Conservation (phyloP, 495 filamentous ascomycete species). For the Neurospora sp. region DNA sequence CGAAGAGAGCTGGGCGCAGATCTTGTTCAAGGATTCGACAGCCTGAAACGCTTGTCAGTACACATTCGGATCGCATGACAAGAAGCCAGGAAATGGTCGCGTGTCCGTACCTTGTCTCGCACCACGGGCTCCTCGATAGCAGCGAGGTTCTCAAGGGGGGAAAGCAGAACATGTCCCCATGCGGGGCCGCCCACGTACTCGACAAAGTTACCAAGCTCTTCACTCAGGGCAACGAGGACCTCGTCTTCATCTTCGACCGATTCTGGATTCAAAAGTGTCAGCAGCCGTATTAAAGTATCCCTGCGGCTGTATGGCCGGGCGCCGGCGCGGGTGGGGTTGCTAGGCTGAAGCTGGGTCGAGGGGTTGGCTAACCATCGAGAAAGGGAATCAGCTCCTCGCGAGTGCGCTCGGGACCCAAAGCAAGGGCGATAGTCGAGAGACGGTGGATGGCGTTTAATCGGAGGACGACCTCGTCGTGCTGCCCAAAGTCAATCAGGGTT, state of each 20-base stretch:
- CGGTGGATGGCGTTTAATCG: conserved; percentile 97
- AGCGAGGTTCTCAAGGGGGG: conserved; percentile 92
- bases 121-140: conserved; percentile 97
- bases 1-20: conserved; percentile 80
- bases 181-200: conserved; percentile 95
- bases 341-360: neutral
- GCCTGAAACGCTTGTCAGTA: conserved; percentile 48
- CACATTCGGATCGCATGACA: neutral
- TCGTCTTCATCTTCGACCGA: conserved; percentile 99
- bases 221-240: conserved; percentile 90
- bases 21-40: conserved; percentile 98
- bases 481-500: conserved; percentile 16
- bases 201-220: conserved; percentile 90
- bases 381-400: conserved; percentile 98
- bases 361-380: conserved; percentile 65
- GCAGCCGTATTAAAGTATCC: neutral
- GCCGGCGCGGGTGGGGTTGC: neutral
- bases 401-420: conserved; percentile 88
- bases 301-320: neutral
- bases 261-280: conserved; percentile 45
- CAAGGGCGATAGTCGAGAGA: conserved; percentile 93
- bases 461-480: conserved; percentile 98
- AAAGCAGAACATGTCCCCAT: conserved; percentile 90
- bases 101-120: conserved; percentile 71
- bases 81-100: neutral